A percentile compares a stretch with the other conserved stretches of the same genome.
These are phyloP conservation scores for Gyrodon lividus DNA, from an alignment of 768 basidiomycete genomes.

Conservation along the genomic window DNA sequence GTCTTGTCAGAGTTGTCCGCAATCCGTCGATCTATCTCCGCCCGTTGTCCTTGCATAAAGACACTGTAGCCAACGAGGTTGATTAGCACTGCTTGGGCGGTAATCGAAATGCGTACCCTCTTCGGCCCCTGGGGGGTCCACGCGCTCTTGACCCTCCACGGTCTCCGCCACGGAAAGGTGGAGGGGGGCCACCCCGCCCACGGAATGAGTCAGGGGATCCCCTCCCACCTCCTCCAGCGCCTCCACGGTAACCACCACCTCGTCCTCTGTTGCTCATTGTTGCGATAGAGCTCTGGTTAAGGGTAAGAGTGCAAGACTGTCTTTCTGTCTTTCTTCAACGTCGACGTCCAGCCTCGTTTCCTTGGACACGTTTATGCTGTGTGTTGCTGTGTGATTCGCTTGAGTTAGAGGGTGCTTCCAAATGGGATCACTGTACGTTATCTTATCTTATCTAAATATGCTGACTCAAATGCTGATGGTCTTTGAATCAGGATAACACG, in stretches of 20 bases:
- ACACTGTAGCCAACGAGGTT: constrained; percentile 30
- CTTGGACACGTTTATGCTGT: constrained; percentile 10
- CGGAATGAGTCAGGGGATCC: constrained; percentile 26
- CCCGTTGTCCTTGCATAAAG: constrained; percentile 40
- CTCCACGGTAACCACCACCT: constrained; percentile 34
- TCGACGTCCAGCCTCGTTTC: constrained; percentile 5
- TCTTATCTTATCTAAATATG: constrained; percentile 28
- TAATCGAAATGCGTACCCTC: constrained; percentile 35
- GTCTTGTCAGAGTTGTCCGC: constrained; percentile 41
- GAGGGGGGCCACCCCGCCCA: constrained; percentile 27
- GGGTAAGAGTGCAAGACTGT: not conserved
- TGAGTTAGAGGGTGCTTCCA: no score
- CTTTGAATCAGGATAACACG: no score
- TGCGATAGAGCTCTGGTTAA: not conserved
- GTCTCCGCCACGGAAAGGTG: constrained; percentile 28
- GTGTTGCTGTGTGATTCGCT: constrained; percentile 22
- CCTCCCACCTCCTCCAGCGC: constrained; percentile 32
- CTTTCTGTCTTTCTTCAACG: not conserved
- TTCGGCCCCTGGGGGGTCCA: constrained; percentile 33
- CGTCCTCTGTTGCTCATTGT: constrained; percentile 40
- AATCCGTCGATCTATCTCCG: constrained; percentile 54
- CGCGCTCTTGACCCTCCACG: constrained; percentile 31
- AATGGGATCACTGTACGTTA: constrained; percentile 4
- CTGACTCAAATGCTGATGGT: no score
- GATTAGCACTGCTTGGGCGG: not conserved